Base-by-base conservation (phyloP, 2,329 filamentous ascomycete species). In the Penicillium sp. region DNA sequence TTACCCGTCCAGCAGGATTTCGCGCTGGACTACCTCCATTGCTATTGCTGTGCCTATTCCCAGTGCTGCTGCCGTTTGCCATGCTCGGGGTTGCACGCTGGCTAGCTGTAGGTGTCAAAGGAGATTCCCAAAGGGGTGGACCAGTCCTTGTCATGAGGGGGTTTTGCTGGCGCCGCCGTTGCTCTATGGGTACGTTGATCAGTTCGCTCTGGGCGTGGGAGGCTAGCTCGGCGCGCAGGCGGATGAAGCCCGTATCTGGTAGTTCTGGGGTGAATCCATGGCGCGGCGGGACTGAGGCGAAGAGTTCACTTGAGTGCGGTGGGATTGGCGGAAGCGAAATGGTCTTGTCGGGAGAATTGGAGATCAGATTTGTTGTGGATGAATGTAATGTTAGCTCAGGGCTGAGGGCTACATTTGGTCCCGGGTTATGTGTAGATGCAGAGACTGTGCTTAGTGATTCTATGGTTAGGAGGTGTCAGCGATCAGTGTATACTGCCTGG, bases 161-260 rank as follows among this genome's bases (percentile, higher is more conserved):
- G 13, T 23, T 39, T 13, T 55, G 53, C 23, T 47, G 34, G 11
- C 45, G 50, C 6, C 30, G 48, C 27, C 62, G 57, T 43, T 63
- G 54, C 4, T 50, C 32, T 0, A 49, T 39, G 0, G 66, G 62
- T 2, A 64, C 19, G 19, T 70, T 71, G 41, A 71, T 70, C 1
- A 70, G 55, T 47, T 70, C 68, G 19, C 66, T 61, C n/a, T 58
- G 56, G 2, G 62, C 53, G 16, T 58, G 26, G 0, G 58, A 54
- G 1, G 68, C 49, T 32, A 71, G 56, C 50, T 71, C 69, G 5
- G 59, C 62, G 16, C 65, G 61, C 32, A 51, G 54, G 1, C 61
- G 64, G 51, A 62, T 60, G 57, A 70, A 65, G 2, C 61, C 63
- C 18, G 67, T 70, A 42, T 68, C 67, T 36, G 58, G 58, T 30